Evolutionary conservation across 1,284 basidiomycete species (phyloP).

Genomic region (Moniliophthora roreri): DNA sequence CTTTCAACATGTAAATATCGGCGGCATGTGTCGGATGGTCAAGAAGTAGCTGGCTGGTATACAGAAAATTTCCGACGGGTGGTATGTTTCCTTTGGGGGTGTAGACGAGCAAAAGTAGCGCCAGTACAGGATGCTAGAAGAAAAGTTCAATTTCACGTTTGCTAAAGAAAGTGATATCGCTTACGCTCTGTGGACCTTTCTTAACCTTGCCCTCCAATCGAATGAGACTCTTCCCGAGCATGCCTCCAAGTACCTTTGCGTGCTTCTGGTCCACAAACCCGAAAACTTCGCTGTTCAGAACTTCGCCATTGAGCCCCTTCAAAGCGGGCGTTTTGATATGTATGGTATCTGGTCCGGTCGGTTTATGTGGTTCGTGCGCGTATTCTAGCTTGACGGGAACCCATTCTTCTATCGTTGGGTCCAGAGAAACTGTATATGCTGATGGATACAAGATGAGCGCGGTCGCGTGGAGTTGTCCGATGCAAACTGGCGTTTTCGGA

Average conservation of each 20-base stretch:
- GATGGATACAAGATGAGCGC: constrained; percentile 87
- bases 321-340: constrained; percentile 73
- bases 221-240: constrained; percentile 82
- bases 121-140: constrained; percentile 71
- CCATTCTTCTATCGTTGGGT: constrained; percentile 61
- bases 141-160: constrained; percentile 10
- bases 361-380: constrained; percentile 59
- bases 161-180: constrained; percentile 26
- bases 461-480: constrained; percentile 80
- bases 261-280: constrained; percentile 86
- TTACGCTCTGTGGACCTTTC: constrained; percentile 60
- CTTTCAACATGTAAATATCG: constrained; percentile 58
- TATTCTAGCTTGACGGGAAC: constrained; percentile 75
- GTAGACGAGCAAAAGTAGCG: constrained; percentile 86
- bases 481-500: constrained; percentile 82
- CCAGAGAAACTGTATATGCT: constrained; percentile 57
- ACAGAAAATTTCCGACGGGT: constrained; percentile 77
- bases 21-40: constrained; percentile 74
- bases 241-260: constrained; percentile 74
- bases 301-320: constrained; percentile 49
- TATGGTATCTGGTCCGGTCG: constrained; percentile 70
- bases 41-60: constrained; percentile 67
- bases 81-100: constrained; percentile 90
- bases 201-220: constrained; percentile 81
- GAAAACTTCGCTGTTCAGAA: constrained; percentile 63